Conservation (phyloP, 495 filamentous ascomycete species). For the Massariosphaeria phaeospora region DNA sequence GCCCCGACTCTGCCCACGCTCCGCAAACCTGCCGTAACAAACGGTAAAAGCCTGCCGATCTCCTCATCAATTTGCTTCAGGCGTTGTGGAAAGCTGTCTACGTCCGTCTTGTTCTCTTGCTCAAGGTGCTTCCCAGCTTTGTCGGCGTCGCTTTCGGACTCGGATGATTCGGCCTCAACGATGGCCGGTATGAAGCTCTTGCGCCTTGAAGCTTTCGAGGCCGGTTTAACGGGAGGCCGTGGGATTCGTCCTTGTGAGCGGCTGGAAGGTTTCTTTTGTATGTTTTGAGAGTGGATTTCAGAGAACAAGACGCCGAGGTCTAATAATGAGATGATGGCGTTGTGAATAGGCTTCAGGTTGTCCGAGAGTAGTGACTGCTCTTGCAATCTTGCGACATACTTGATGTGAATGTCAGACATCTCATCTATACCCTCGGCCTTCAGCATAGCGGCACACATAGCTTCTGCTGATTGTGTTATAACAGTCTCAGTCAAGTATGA, state of each 20-base stretch:
- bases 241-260: neutral
- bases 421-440: constrained; percentile 69
- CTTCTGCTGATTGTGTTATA: constrained; percentile 52
- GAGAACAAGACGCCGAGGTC: constrained; percentile 52
- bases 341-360: constrained; percentile 36
- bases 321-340: constrained; percentile 37
- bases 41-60: constrained; percentile 44
- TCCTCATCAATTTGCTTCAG: constrained; percentile 42
- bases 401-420: constrained; percentile 67
- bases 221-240: neutral
- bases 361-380: constrained; percentile 61
- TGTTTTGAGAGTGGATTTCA: constrained; percentile 37
- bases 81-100: neutral
- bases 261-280: neutral
- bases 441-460: constrained; percentile 51
- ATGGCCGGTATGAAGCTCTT: constrained; percentile 19
- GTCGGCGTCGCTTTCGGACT: constrained; percentile 26
- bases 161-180: constrained; percentile 22
- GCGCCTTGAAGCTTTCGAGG: constrained; percentile 29
- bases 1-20: constrained; percentile 47
- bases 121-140: constrained; percentile 33
- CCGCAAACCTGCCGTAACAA: constrained; percentile 46
- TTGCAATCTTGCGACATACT: constrained; percentile 56
- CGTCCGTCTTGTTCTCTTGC: constrained; percentile 35
- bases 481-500: constrained; percentile 71